Conservation (phyloP, 106 monocot species). For the Platanthera zijinensis region DNA sequence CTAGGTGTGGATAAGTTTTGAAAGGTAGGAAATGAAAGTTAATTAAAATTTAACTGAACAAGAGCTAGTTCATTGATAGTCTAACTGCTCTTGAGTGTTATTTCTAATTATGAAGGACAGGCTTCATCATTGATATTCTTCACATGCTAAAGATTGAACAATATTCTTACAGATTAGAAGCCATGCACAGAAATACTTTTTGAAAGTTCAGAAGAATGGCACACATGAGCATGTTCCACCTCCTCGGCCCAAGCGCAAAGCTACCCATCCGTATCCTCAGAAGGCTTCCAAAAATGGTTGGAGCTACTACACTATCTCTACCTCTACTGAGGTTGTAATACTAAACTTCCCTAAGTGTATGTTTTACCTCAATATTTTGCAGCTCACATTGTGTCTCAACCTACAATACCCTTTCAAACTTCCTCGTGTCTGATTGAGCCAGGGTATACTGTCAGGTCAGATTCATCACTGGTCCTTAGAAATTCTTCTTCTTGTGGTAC, state of each 20-base stretch:
- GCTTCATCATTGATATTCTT: no score
- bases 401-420: slow-evolving; percentile 38
- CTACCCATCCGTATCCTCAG: slow-evolving; percentile 93
- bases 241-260: slow-evolving; percentile 93
- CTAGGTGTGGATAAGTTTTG: no score
- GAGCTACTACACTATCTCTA: not conserved
- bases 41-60: no score
- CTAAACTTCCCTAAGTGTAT: slow-evolving; percentile 12
- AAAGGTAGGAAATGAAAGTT: no score
- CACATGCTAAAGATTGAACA: not conserved
- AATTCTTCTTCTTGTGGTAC: slow-evolving; percentile 39
- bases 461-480: slow-evolving; percentile 50
- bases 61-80: no score
- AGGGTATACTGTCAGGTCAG: slow-evolving; percentile 33
- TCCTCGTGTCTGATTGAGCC: slow-evolving; percentile 43
- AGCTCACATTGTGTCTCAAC: slow-evolving; percentile 44
- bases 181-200: slow-evolving; percentile 97
- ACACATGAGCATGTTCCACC: slow-evolving; percentile 93
- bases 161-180: slow-evolving; percentile 71
- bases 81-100: no score
- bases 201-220: slow-evolving; percentile 92
- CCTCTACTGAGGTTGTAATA: not conserved
- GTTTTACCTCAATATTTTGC: slow-evolving; percentile 18
- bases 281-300: slow-evolving; percentile 71
- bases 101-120: not conserved